phyloP scores from a whole-genome alignment of 805 yeast species.

The Kuraishia capsulata region DNA sequence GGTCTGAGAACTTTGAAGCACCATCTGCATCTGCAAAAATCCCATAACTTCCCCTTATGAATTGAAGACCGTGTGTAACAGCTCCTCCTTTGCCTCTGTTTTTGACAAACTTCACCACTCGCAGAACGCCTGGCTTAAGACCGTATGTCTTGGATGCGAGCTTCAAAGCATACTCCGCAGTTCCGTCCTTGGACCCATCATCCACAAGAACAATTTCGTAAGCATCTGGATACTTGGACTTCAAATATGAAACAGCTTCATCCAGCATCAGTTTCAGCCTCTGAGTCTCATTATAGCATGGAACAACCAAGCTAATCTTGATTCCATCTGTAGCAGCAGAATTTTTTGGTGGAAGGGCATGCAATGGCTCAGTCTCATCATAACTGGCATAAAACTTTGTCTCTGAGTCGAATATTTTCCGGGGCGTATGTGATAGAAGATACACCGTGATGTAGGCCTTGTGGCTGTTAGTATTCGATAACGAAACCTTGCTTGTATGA shows the following conservation, averaged over 20 bases:
- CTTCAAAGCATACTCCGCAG: constrained; percentile 62
- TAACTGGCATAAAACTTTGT: not conserved
- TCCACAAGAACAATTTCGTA: constrained; percentile 85
- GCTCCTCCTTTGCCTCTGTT: constrained; percentile 98
- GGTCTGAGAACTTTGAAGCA: constrained; percentile 75
- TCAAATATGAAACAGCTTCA: constrained; percentile 54
- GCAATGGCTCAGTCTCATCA: constrained; percentile 7
- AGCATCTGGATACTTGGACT: constrained; percentile 16
- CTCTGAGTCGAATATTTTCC: not conserved
- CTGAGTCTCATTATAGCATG: constrained; percentile 84
- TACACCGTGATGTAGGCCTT: not conserved
- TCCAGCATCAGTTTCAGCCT: constrained; percentile 65
- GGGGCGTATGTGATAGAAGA: not conserved
- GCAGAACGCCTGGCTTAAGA: constrained; percentile 47
- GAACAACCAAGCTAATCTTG: constrained; percentile 71
- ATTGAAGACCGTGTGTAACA: constrained; percentile 84
- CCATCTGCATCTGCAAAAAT: constrained; percentile 98
- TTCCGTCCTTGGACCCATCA: constrained; percentile 84
- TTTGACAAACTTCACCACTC: constrained; percentile 58
- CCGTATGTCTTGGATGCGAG: constrained; percentile 42
- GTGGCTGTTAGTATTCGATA: too few relatives aligned
- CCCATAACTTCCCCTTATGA: constrained; percentile 60
- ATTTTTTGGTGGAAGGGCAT: constrained; percentile 25
- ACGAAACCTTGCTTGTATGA: too few relatives aligned
- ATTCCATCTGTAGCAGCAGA: constrained; percentile 27